These are phyloP conservation scores for Beauveria scarabaeidicola DNA, from an alignment of 2,329 filamentous ascomycete species.

Conservation along the genomic window DNA sequence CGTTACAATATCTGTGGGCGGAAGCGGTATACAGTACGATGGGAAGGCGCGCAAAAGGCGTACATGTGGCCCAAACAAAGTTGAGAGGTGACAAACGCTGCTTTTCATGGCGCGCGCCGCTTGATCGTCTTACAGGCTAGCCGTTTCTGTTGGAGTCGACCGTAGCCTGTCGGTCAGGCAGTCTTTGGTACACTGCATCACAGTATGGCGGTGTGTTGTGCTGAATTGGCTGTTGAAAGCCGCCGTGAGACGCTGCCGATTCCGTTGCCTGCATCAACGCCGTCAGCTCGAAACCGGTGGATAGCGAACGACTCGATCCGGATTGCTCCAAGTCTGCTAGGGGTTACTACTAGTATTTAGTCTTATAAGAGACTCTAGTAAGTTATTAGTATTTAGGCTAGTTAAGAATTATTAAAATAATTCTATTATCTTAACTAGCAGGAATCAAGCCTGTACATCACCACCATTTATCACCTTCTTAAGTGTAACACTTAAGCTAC, in stretches of 20 bases:
- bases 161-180: too few species aligned
- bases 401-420: too few species aligned
- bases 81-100: not conserved
- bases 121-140: not conserved
- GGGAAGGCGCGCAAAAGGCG: not conserved
- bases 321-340: constrained; percentile 5
- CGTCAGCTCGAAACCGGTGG: not conserved
- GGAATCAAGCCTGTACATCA: too few species aligned
- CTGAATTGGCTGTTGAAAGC: not conserved
- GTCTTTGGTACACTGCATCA: not conserved
- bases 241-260: not conserved
- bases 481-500: too few species aligned
- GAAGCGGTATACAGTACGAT: not conserved
- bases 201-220: not conserved
- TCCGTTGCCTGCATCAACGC: not conserved
- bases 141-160: not conserved
- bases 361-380: too few species aligned
- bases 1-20: not conserved
- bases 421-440: too few species aligned
- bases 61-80: not conserved
- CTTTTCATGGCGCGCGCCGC: not conserved
- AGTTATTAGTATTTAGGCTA: too few species aligned
- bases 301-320: not conserved
- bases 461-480: too few species aligned
- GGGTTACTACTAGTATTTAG: too few species aligned